Conservation (phyloP, 768 basidiomycete genomes). For the Xanthoconium stramineum region DNA sequence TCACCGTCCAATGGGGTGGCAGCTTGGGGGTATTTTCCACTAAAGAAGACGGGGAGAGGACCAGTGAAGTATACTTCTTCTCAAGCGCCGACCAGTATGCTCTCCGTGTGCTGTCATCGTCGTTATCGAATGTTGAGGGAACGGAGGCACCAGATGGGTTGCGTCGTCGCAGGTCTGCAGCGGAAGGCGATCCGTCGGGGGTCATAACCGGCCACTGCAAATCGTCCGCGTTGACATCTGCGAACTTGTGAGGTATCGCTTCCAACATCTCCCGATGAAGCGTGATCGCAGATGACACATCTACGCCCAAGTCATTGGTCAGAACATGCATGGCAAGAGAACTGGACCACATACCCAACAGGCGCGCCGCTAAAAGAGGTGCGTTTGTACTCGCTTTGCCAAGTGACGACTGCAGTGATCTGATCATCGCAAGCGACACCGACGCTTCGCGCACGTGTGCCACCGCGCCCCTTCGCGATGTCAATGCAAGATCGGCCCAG, state of each 20-base stretch:
- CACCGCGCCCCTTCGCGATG: constrained; percentile 58
- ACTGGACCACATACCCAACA: constrained; percentile 50
- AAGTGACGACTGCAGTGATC: constrained; percentile 77
- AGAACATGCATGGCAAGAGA: background rate
- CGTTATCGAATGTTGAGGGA: constrained; percentile 26
- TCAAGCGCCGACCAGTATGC: constrained; percentile 63
- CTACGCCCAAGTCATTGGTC: constrained; percentile 36
- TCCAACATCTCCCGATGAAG: constrained; percentile 86
- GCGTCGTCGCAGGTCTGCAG: constrained; percentile 15
- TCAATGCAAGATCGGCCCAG: constrained; percentile 58
- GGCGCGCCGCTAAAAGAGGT: constrained; percentile 54
- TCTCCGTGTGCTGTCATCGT: constrained; percentile 39
- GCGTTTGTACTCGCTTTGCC: constrained; percentile 53
- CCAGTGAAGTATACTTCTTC: constrained; percentile 43
- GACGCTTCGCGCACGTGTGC: constrained; percentile 72
- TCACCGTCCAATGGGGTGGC: constrained; percentile 77
- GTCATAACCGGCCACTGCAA: constrained; percentile 67
- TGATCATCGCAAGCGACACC: constrained; percentile 65
- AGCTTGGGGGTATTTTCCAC: constrained; percentile 45
- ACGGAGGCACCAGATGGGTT: constrained; percentile 15
- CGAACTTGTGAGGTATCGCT: constrained; percentile 70
- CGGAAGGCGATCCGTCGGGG: constrained; percentile 41
- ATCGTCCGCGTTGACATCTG: constrained; percentile 51
- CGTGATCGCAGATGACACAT: constrained; percentile 72
- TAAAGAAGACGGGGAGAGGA: constrained; percentile 32